Evolutionary conservation across 805 yeast species (phyloP).

Genomic region (Yamadazyma sp.): DNA sequence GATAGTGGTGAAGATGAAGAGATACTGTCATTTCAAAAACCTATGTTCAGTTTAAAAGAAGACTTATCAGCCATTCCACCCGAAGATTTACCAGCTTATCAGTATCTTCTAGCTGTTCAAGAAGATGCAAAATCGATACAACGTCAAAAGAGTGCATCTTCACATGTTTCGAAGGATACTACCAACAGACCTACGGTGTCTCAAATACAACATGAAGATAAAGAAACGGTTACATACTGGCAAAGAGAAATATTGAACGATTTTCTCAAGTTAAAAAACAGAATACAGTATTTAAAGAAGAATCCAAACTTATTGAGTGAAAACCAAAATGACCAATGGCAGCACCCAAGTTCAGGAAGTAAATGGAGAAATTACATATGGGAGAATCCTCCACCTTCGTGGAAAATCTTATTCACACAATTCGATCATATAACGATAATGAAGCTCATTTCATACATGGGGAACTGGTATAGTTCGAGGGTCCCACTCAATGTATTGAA

Average conservation of each 20-base stretch:
- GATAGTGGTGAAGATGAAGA: background rate
- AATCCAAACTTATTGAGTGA: too few relatives aligned
- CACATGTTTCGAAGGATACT: background rate
- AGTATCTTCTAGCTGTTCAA: slow-evolving; percentile 5
- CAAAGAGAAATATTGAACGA: slow-evolving; percentile 1
- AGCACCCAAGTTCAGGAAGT: slow-evolving; percentile 21
- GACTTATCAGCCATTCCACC: background rate
- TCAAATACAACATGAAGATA: too few relatives aligned
- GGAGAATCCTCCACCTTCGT: slow-evolving; percentile 26
- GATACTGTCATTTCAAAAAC: slow-evolving; percentile 1
- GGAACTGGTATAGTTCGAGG: slow-evolving; percentile 37
- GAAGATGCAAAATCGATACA: slow-evolving; percentile 3
- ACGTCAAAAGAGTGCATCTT: slow-evolving; percentile 2
- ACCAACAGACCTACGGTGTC: too few relatives aligned
- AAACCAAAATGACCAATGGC: too few relatives aligned
- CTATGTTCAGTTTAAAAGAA: background rate
- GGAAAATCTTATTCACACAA: slow-evolving; percentile 13
- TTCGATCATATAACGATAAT: slow-evolving; percentile 32
- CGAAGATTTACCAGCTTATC: slow-evolving; percentile 4
- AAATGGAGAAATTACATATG: slow-evolving; percentile 32
- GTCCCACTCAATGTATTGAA: slow-evolving; percentile 22
- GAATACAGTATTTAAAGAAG: background rate
- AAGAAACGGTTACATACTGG: slow-evolving; percentile 2
- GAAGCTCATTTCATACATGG: slow-evolving; percentile 30
- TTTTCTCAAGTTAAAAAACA: slow-evolving; percentile 1